phyloP scores from a whole-genome alignment of 345 rosid species.

The Syzygium grande region DNA sequence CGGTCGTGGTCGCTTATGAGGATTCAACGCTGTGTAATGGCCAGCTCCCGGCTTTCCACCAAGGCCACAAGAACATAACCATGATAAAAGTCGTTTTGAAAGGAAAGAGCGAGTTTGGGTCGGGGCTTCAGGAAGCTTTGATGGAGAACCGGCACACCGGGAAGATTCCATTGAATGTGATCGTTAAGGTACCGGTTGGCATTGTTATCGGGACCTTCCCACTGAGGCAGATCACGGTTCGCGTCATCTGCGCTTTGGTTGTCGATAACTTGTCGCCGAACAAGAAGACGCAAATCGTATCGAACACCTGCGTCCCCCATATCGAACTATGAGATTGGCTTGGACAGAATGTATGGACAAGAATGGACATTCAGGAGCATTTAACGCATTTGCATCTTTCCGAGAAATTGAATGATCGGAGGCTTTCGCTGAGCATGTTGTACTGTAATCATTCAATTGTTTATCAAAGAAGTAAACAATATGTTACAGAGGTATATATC shows the following conservation, averaged over 20 bases:
- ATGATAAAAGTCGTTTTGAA: slow-evolving; percentile 14
- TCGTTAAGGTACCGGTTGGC: slow-evolving; percentile 26
- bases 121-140: slow-evolving; percentile 26
- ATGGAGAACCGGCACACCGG: slow-evolving; percentile 16
- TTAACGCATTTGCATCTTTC: neutral
- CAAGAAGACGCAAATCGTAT: slow-evolving; percentile 19
- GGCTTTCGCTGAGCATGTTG: neutral
- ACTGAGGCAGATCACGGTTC: slow-evolving; percentile 19
- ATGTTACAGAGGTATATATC: neutral
- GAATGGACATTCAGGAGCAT: neutral
- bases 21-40: slow-evolving; percentile 32
- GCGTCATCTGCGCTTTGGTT: slow-evolving; percentile 26
- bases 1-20: slow-evolving; percentile 15
- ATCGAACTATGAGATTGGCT: slow-evolving; percentile 5
- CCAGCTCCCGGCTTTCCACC: slow-evolving; percentile 29
- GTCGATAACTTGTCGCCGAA: slow-evolving; percentile 32
- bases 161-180: slow-evolving; percentile 32
- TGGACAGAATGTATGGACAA: neutral
- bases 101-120: slow-evolving; percentile 30
- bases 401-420: neutral
- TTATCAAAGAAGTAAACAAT: neutral
- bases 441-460: neutral
- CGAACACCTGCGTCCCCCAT: slow-evolving; percentile 13
- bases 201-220: slow-evolving; percentile 16
- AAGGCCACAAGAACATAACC: slow-evolving; percentile 21